Conservation (phyloP, 2,329 filamentous ascomycete genomes). For the Colletotrichum magnum region DNA sequence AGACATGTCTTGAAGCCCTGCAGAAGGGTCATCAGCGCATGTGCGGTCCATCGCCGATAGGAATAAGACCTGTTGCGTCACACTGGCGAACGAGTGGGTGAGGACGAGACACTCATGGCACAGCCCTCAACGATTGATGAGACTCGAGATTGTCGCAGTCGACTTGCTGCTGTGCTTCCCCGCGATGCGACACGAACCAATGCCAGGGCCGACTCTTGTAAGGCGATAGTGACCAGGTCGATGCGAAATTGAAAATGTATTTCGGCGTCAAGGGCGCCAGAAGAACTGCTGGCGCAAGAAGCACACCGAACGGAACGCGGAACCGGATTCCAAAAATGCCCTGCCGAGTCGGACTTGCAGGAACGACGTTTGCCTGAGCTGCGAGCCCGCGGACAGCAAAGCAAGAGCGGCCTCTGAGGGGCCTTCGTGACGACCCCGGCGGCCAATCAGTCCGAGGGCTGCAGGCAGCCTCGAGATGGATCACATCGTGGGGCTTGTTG, state of each 20-base stretch:
- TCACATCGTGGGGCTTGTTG: conserved; percentile 17
- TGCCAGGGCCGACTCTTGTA: neutral
- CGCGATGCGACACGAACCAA: neutral
- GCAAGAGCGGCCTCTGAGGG: conserved; percentile 22
- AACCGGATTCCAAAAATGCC: conserved; percentile 17
- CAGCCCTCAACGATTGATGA: conserved; percentile 5
- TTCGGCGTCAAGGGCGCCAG: conserved; percentile 16
- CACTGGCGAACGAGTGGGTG: neutral
- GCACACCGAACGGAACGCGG: neutral
- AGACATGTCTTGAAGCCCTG: conserved; percentile 16
- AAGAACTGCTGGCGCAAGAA: conserved; percentile 1
- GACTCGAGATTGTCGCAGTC: neutral
- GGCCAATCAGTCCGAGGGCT: conserved; percentile 21
- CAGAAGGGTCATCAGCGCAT: conserved; percentile 14
- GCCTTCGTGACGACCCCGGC: conserved; percentile 4
- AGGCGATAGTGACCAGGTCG: neutral
- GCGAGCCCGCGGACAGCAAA: conserved; percentile 23
- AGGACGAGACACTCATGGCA: neutral
- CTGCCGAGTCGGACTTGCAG: conserved; percentile 30
- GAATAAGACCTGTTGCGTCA: conserved; percentile 14
- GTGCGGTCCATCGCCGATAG: conserved; percentile 2
- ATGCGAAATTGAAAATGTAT: conserved; percentile 1
- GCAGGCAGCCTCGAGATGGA: conserved; percentile 20
- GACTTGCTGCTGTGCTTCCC: neutral
- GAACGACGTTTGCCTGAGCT: conserved; percentile 2